Base-by-base conservation (phyloP, 179 eudicot genomes). In the Spergularia azorica region DNA sequence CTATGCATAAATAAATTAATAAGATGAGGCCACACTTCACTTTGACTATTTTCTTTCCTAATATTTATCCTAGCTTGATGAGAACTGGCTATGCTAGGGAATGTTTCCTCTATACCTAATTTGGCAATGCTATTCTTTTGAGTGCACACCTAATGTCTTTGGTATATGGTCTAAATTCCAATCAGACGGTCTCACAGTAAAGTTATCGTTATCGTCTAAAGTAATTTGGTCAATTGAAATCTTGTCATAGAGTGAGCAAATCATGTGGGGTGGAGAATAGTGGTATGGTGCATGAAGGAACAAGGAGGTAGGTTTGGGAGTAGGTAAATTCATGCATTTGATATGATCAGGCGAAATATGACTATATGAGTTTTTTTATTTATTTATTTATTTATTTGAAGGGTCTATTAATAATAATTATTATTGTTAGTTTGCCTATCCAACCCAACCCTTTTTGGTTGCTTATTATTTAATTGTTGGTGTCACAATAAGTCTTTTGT, bases 11-110 rank as follows among this genome's bases (percentile, higher is more conserved):
- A 6, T 82, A 71, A 75, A 71, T 65, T 74, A 82, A 70, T 74
- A 74, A 79, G 43, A 82, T 74, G 77, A 74, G 73, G 51, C 9
- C 55, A 74, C 71, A 79, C 80, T 80, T 79, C 84, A 77, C 61
- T 62, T 81, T 68, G 58, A 76, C 48, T 51, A 50, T 21, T 60
- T 62, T 59, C 32, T 73, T 9, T 20, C 4, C 14, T 36, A 36
- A 63, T 26, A 36, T 13, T 0, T 26, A 63, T 46, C 56, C 21
- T 32, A 57, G 58, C 9, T 21, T 13, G 58, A 20, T 36, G 4
- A 36, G 21, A n/a, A 17, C 9, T 67, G 15, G 20, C 15, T 6
- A 14, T 26, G n/a, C 8, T n/a, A 7, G 26, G 20, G 21, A 65
- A 50, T 17, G 2, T 63, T 58, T 57, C 15, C 21, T 56, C 6